phyloP scores from a whole-genome alignment of 208 protist genomes.

The Herpetomonas tarakana region DNA sequence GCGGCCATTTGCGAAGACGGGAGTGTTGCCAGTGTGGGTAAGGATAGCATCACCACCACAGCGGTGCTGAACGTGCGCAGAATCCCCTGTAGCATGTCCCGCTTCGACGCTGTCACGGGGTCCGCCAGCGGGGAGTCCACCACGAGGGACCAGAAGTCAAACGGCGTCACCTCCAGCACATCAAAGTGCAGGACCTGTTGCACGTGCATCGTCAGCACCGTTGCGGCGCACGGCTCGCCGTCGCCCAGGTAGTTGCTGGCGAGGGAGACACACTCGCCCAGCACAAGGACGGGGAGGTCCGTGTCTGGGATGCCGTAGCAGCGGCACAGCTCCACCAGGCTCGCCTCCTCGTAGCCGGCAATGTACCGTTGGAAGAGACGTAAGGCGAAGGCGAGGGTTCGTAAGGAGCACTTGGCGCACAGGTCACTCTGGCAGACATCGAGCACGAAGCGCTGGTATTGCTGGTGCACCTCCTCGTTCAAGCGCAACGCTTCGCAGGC shows the following conservation, averaged over 20 bases:
- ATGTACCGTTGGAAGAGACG: conserved; percentile 30
- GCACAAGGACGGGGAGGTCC: conserved; percentile 9
- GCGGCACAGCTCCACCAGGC: conserved; percentile 2
- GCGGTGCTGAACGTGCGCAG: background rate
- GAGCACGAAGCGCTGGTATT: conserved; percentile 26
- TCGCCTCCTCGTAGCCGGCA: conserved; percentile 8
- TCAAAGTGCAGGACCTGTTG: conserved; percentile 20
- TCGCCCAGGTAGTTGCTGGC: conserved; percentile 19
- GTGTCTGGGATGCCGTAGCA: conserved; percentile 13
- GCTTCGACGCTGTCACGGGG: no score
- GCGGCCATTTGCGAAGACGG: background rate
- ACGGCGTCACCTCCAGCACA: conserved; percentile 28
- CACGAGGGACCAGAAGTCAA: conserved; percentile 14
- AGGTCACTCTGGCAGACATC: conserved; percentile 20
- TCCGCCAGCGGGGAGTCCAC: background rate
- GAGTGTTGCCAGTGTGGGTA: background rate
- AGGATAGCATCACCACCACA: background rate
- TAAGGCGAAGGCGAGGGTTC: conserved; percentile 11
- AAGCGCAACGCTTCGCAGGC: no score
- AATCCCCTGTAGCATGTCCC: background rate
- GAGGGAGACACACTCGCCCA: conserved; percentile 24
- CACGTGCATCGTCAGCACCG: conserved; percentile 17
- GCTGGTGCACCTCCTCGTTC: no score
- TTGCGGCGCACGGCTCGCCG: conserved; percentile 13
- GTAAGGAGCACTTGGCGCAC: conserved; percentile 12